phyloP scores from a whole-genome alignment of 1,284 basidiomycete genomes.

The Malassezia brasiliensis region DNA sequence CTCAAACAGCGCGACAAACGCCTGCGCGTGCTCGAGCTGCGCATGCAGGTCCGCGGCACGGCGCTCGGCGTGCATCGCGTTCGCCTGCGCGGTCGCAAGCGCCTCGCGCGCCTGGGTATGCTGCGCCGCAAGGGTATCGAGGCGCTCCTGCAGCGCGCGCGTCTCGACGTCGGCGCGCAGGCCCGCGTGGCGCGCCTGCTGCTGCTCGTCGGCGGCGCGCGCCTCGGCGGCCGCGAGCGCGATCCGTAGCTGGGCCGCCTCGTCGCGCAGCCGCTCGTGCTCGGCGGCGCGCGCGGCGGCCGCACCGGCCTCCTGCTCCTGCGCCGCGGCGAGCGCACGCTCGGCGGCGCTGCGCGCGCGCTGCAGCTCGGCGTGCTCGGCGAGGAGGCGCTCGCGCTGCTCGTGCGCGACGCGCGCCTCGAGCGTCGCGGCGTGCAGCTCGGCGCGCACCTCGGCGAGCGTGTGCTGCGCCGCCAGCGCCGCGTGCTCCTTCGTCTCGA shows the following conservation, averaged over 20 bases:
- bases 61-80: constrained; percentile 67
- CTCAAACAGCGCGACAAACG: constrained; percentile 78
- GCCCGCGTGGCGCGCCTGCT: constrained; percentile 35
- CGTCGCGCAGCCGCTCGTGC: constrained; percentile 60
- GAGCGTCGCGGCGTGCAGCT: constrained; percentile 4
- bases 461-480: neutral
- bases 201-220: constrained; percentile 52
- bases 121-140: constrained; percentile 66
- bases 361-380: constrained; percentile 5
- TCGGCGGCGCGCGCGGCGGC: constrained; percentile 67
- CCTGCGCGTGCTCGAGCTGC: constrained; percentile 65
- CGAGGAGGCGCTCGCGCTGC: constrained; percentile 13
- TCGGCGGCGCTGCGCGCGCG: constrained; percentile 8
- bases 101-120: constrained; percentile 63
- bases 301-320: constrained; percentile 63
- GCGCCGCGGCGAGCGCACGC: neutral
- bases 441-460: neutral
- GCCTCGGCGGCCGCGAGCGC: constrained; percentile 21
- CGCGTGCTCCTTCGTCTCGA: constrained; percentile 10
- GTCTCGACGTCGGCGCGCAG: constrained; percentile 71
- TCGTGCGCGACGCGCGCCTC: constrained; percentile 3
- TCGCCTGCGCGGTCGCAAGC: constrained; percentile 66
- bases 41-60: constrained; percentile 63
- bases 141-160: constrained; percentile 62
- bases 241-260: constrained; percentile 61